Base-by-base conservation (phyloP, 352 stramenopile species). In the Phytophthora citrophthora region DNA sequence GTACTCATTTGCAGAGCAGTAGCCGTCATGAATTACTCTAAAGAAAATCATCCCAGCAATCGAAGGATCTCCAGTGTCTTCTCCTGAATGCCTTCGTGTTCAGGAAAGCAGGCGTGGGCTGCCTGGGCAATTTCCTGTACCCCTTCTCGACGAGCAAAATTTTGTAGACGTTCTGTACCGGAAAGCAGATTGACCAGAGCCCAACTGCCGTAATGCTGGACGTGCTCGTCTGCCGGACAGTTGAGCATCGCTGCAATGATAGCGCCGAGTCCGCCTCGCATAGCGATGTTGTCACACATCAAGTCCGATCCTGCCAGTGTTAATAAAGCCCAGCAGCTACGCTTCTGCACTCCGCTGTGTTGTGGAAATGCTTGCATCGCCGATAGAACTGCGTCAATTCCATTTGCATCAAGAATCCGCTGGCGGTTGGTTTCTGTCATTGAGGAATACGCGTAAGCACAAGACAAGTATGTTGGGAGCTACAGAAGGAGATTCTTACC, bases 361-460 rank as follows among this genome's bases (percentile, higher is more conserved):
- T 89, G 76, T 29, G 87, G 84, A 71, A 96, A 95, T 15, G 68
- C 56, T 68, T 97, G 81, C 89, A 98, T 97, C 2, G 82, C 76
- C 29, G 81, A 76, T 13, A 98, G 75, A 6, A 96, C 73, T 5
- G 87, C 70, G 39, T 98, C 88, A 44, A 97, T 76, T 6, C 77
- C 88, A 3, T 83, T 89, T 15, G 81, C 72, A 2, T 83, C 81
- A 0, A 89, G 47, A 38, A 97, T 83, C 9, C 90, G 72, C 16
- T 87, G 72, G 15, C 90, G 88, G 62, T 97, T 97, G 18, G 82
- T 89, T 47, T 97, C 90, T 96, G 27, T 6, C 4, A 20, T n/a
- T 2, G 8, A 29, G 16, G 41, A 52, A 67, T 4, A 34, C 12
- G 15, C 18, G 10, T 58, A 24, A 58, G 51, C 9, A 39, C 13